Evolutionary conservation across 441 rosid genomes (phyloP), one percentile per base, ranked within the genome.

Genomic region (Erodium chrysanthum): DNA sequence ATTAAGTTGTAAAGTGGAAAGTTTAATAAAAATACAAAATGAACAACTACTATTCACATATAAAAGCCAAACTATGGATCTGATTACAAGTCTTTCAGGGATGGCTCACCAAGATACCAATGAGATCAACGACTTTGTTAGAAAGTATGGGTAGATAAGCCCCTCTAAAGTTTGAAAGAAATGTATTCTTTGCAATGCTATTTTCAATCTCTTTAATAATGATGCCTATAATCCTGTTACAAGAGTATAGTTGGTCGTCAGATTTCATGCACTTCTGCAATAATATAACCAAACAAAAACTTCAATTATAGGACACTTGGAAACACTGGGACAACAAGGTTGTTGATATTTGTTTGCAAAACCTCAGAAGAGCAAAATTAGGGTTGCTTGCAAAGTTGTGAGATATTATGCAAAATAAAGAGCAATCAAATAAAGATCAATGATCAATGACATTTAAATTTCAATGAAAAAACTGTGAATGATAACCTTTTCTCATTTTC

Each of bases 401-500:
- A n/a, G n/a, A n/a, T n/a, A 27, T 3, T 27, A 27, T 27, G 29
- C 3, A 14, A 50, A 3, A 17, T 6, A 15, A 2, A 21, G 60
- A 59, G 22, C 4, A 8, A 7, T 21, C 10, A 6, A 22, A 50
- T n/a, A 17, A 15, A 50, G 21, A 6, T 17, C 56, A 50, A 10
- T 20, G 5, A 56, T 56, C n/a, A n/a, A n/a, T n/a, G n/a, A 21
- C 21, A 20, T 21, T 7, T 56, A n/a, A 8, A 20, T 20, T 3
- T 12, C 12, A 1, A 5, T 11, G 23, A 18, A 15, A 8, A 7
- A 37, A 2, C 1, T 7, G 12, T 21, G 21, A 29, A 72, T 68
- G 69, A 31, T 59, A 80, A 92, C 99, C 99, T 92, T 84, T 92
- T 90, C 84, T 95, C 99, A 78, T 80, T 86, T 79, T 95, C 99